phyloP scores from a whole-genome alignment of 2,329 filamentous ascomycete species.

The Penicillium capsulatum region DNA sequence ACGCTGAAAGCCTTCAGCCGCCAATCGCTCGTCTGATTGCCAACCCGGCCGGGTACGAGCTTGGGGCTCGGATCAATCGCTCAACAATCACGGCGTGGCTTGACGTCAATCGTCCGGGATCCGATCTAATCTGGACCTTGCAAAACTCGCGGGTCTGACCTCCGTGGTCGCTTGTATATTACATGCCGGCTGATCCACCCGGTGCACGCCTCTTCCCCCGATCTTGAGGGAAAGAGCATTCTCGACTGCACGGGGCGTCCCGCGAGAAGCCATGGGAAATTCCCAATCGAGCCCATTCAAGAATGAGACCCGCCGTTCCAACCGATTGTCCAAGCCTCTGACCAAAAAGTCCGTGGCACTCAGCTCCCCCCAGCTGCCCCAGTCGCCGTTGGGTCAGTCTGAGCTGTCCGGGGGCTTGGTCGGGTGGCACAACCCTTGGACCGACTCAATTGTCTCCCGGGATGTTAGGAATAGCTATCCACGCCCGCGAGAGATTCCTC shows the following conservation, averaged over 20 bases:
- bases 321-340: slow-evolving; percentile 38
- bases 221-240: not conserved
- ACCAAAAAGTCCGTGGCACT: slow-evolving; percentile 22
- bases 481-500: slow-evolving; percentile 14
- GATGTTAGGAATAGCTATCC: slow-evolving; percentile 11
- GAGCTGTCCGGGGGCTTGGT: slow-evolving; percentile 16
- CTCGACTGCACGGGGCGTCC: not conserved
- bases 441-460: slow-evolving; percentile 22
- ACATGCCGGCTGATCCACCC: slow-evolving; percentile 4
- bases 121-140: slow-evolving; percentile 18
- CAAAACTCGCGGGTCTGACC: not conserved
- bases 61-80: slow-evolving; percentile 21
- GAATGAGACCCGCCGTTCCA: slow-evolving; percentile 32
- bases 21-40: slow-evolving; percentile 22
- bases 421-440: slow-evolving; percentile 37
- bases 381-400: slow-evolving; percentile 6
- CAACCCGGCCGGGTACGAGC: slow-evolving; percentile 15
- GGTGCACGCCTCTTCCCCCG: not conserved
- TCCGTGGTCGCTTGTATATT: slow-evolving; percentile 10
- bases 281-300: slow-evolving; percentile 31
- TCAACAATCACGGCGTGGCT: slow-evolving; percentile 19
- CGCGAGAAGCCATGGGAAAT: slow-evolving; percentile 33
- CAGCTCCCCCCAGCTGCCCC: slow-evolving; percentile 12
- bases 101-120: slow-evolving; percentile 23
- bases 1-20: slow-evolving; percentile 15